Percentiles rank a stretch among this genome's conserved stretches.
Evolutionary conservation across 305 asterid species (phyloP).

Genomic region (Fraxinus platypoda): DNA sequence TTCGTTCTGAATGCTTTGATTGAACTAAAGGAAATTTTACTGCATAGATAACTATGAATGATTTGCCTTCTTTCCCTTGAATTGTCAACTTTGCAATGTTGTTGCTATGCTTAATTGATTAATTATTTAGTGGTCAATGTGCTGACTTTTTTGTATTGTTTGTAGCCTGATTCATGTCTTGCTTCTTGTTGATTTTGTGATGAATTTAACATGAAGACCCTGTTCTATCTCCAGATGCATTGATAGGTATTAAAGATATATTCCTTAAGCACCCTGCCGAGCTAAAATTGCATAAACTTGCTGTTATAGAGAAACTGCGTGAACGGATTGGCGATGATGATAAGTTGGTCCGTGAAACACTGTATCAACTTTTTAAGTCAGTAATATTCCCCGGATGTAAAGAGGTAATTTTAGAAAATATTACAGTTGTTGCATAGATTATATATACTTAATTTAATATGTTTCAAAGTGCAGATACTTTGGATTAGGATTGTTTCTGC

Average conservation of each 20-base stretch:
- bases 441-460: background rate
- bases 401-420: slow-evolving; percentile 44
- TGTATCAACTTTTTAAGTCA: slow-evolving; percentile 76
- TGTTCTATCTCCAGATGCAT: slow-evolving; percentile 58
- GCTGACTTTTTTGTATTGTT: background rate
- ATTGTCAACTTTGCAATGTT: slow-evolving; percentile 7
- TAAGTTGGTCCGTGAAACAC: slow-evolving; percentile 75
- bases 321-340: slow-evolving; percentile 91
- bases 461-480: background rate
- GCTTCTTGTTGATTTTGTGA: slow-evolving; percentile 17
- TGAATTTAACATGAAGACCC: slow-evolving; percentile 17
- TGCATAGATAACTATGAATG: background rate
- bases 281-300: slow-evolving; percentile 81
- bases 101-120: background rate
- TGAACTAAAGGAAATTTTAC: background rate
- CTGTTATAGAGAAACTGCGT: slow-evolving; percentile 84
- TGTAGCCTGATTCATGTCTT: slow-evolving; percentile 1
- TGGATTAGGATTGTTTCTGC: slow-evolving; percentile 4
- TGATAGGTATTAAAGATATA: slow-evolving; percentile 72
- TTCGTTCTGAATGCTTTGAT: background rate
- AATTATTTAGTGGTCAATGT: background rate
- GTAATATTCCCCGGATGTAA: slow-evolving; percentile 74
- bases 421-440: background rate
- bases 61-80: slow-evolving; percentile 11
- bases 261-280: slow-evolving; percentile 71